A percentile compares a stretch with the other conserved stretches of the same genome.
These are phyloP conservation scores for Termitomyces sp. DNA, from an alignment of 768 basidiomycete species.

Conservation along the genomic window DNA sequence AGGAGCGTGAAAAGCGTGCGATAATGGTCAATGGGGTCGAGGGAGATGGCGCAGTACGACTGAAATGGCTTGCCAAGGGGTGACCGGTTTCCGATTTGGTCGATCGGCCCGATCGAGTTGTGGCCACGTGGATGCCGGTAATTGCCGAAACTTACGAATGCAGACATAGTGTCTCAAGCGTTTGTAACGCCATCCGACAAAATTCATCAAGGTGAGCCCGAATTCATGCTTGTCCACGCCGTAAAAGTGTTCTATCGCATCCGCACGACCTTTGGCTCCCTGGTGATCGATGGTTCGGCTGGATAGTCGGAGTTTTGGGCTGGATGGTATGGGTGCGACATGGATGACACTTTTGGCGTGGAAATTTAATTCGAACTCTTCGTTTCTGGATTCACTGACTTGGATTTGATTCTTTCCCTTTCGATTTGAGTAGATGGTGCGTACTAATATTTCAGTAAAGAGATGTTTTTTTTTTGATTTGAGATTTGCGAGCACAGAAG, in stretches of 20 bases:
- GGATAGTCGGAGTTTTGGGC: slow-evolving; percentile 23
- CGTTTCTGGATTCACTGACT: slow-evolving; percentile 14
- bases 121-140: slow-evolving; percentile 17
- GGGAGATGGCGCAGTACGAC: slow-evolving; percentile 8
- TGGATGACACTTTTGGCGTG: slow-evolving; percentile 33
- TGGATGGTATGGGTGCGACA: slow-evolving; percentile 37
- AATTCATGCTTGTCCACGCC: slow-evolving; percentile 24
- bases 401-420: slow-evolving; percentile 4
- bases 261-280: slow-evolving; percentile 17
- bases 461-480: slow-evolving; percentile 13
- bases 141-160: slow-evolving; percentile 18
- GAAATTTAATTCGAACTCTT: slow-evolving; percentile 1
- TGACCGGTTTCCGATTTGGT: neutral
- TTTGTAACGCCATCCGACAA: slow-evolving; percentile 30
- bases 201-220: slow-evolving; percentile 60
- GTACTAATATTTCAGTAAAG: slow-evolving; percentile 16
- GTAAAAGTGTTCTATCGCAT: slow-evolving; percentile 13
- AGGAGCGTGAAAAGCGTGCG: neutral
- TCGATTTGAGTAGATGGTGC: slow-evolving; percentile 36
- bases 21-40: neutral
- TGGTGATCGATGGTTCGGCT: slow-evolving; percentile 14
- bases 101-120: neutral
- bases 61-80: slow-evolving; percentile 13
- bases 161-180: slow-evolving; percentile 8
- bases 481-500: slow-evolving; percentile 56